Base-by-base conservation (phyloP, 768 basidiomycete genomes). In the Tylopilus plumbeoviolaceoides region DNA sequence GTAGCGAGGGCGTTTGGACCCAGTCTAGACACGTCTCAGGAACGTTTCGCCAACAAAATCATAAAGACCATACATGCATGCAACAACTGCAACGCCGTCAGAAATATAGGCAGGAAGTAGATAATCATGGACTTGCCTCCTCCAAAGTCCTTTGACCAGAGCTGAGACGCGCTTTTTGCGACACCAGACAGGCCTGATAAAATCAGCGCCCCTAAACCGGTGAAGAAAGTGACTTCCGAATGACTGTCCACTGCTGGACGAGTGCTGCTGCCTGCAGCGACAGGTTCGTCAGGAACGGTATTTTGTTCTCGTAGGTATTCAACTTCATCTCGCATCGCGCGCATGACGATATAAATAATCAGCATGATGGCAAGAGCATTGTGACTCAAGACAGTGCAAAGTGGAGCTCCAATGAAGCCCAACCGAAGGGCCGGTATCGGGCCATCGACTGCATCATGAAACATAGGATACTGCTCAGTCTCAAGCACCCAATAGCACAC, bases 71-170 rank as follows among this genome's bases (percentile, higher is more conserved):
- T 56, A 68, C 66, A 65, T 55, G 59, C 59, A 57, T 3, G 66
- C 63, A 40, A 59, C 49, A 27, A 60, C 63, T 59, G 44, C 33
- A 17, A 36, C 35, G 14, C 23, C 33, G 45, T 65, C 41, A 59
- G 43, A 7, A 39, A 47, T 14, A 28, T 51, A 50, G 10, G 20
- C 18, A 18, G 14, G 15, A 33, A 21, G 5, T 11, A 5, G n/a
- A 33, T 17, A 55, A 18, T 27, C 2, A 42, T 39, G 30, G 20
- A 50, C 61, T 59, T 31, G 31, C 65, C 57, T 48, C 61, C 66
- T 48, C 61, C 59, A 17, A 66, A 56, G 44, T 65, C 65, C 45
- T 65, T 67, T n/a, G 63, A 65, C 60, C 64, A 66, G 17, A 67
- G 51, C 38, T 67, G 60, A 25, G 64, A 60, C 20, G 60, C 65